phyloP scores from a whole-genome alignment of 768 basidiomycete genomes.

The Serendipita vermifera region DNA sequence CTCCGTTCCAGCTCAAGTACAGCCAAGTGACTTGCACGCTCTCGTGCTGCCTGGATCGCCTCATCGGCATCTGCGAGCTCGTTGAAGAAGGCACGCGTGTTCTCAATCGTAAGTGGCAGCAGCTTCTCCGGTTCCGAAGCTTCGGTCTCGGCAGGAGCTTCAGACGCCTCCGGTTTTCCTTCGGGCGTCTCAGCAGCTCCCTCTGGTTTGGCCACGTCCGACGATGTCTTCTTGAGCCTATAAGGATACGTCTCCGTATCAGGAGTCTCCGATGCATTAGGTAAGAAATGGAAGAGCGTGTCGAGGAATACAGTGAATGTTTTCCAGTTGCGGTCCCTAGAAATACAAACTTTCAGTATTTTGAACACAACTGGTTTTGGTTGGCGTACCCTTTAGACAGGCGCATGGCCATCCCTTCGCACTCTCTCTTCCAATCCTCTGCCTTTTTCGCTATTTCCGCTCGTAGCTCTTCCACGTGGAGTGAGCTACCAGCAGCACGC shows the following conservation, averaged over 20 bases:
- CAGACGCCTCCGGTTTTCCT: conserved; percentile 10
- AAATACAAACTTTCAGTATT: conserved; percentile 19
- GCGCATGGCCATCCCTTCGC: conserved; percentile 32
- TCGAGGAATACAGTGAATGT: conserved; percentile 68
- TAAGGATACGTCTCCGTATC: background rate
- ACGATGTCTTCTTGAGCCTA: conserved; percentile 1
- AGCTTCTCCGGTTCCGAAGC: background rate
- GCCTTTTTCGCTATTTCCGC: conserved; percentile 21
- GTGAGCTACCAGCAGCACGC: background rate
- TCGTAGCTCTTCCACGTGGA: background rate
- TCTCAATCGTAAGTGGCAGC: conserved; percentile 19
- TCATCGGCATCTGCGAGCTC: conserved; percentile 40
- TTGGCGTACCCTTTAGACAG: conserved; percentile 38
- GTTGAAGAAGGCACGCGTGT: conserved; percentile 28
- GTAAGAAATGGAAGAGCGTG: conserved; percentile 40
- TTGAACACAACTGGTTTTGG: no score
- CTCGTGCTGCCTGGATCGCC: conserved; percentile 37
- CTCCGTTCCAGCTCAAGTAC: conserved; percentile 65
- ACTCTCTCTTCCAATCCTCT: conserved; percentile 48
- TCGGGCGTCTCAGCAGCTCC: conserved; percentile 14
- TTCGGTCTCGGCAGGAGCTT: conserved; percentile 10
- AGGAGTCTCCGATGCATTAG: conserved; percentile 13
- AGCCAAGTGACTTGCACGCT: conserved; percentile 62
- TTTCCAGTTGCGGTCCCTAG: conserved; percentile 72
- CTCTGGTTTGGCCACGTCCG: conserved; percentile 12